Base-by-base conservation (phyloP, 495 filamentous ascomycete species). In the Letharia columbiana region DNA sequence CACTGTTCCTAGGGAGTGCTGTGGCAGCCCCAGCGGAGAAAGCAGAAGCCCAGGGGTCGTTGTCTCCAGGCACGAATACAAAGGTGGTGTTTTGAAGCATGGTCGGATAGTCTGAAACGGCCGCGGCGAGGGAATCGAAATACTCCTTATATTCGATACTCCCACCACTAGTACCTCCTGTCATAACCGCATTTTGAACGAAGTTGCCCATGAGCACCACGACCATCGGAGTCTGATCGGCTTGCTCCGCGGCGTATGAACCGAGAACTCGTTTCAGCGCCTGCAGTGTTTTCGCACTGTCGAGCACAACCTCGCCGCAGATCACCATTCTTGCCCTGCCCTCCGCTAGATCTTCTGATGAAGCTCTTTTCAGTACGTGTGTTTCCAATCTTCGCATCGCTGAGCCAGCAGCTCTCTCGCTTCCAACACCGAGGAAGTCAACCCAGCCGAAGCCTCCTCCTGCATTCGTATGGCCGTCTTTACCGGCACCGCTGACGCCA, bases 81-180 rank as follows among this genome's bases (percentile, higher is more conserved):
- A 96, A 95, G 0, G 90, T 92, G 4, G 90, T 86, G 28, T 82
- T 78, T 44, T 87, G 86, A n/a, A 96, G 81, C 10, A 98, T 78
- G 0, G 82, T 80, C n/a, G 89, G 91, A 74, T 90, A 96, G 52
- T 98, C 91, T 11, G 89, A 80, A n/a, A 98, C 77, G 2, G 89
- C 82, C 20, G 87, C 84, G 3, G 94, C 92, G 23, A 98, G 83
- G 8, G 84, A 82, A 76, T 98, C 89, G 71, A 96, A 98, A 72
- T 86, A 87, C 74, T 97, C 95, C 75, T 96, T 96, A 75, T 96
- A 96, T 75, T 92, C 91, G 59, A 96, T 93, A 70, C 86, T 89
- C 0, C 85, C 89, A 17, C 83, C 86, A 67, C 84, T 85, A 12
- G 80, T 82, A 12, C 86, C 84, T 33, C 85, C 85, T 7, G 88